Conservation (phyloP, 257 asterid species). For the Eucommia ulmoides region DNA sequence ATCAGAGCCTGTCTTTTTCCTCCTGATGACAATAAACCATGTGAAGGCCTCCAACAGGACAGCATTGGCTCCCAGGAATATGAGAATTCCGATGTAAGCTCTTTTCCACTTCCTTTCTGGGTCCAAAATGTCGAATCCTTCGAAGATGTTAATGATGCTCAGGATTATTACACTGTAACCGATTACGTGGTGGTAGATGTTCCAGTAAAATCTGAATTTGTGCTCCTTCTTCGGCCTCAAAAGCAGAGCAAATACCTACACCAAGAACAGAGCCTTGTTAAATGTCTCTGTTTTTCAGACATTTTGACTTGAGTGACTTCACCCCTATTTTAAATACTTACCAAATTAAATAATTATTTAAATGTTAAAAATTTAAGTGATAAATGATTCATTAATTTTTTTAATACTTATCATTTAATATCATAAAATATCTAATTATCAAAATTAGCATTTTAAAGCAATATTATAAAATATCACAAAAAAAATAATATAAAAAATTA, state of each 20-base stretch:
- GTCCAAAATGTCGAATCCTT: constrained; percentile 64
- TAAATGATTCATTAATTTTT: no score
- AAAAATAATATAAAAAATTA: no score
- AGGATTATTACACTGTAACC: constrained; percentile 52
- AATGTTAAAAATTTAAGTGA: no score
- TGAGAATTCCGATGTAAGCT: constrained; percentile 44
- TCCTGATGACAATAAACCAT: constrained; percentile 50
- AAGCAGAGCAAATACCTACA: constrained; percentile 48
- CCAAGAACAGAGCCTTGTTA: not conserved
- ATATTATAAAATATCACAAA: no score
- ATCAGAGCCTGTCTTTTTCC: constrained; percentile 16
- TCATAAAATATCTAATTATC: no score
- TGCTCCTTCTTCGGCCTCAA: constrained; percentile 80
- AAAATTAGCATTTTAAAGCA: no score
- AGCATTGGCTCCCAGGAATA: constrained; percentile 36
- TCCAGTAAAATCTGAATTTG: constrained; percentile 65
- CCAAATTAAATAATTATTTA: no score
- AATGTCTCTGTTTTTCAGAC: no score
- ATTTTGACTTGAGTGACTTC: no score
- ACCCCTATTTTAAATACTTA: no score
- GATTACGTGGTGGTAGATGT: constrained; percentile 47
- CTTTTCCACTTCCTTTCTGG: constrained; percentile 50
- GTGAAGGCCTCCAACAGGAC: constrained; percentile 44
- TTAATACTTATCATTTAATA: no score
- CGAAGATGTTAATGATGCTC: constrained; percentile 49